Evolutionary conservation across 1,284 basidiomycete genomes (phyloP), one percentile per base, ranked within the genome.

Genomic region (Puccinia triticina): DNA sequence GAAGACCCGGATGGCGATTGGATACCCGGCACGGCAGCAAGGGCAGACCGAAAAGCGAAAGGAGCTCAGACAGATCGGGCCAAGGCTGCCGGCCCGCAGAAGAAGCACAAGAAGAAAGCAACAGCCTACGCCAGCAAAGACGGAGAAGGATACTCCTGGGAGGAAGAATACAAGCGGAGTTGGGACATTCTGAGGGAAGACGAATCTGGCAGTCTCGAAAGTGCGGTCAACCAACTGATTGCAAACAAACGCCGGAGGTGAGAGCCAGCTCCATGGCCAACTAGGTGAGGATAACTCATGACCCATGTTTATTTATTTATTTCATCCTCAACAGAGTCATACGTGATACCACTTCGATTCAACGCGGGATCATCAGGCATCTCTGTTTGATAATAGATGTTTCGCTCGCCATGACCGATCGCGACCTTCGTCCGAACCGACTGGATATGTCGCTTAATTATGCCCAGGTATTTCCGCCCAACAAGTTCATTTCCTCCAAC

Each of bases 161-260:
- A 98, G 87, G 96, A 93, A 0, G 92, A 93, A 11, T 98, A 96
- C 87, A 92, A 94, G 74, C 92, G 95, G 66, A 94, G 93, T 72
- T 99, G 96, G 96, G 97, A 99, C 85, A 93, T 92, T 1, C 94
- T 99, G 0, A 93, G 95, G 86, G 97, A 99, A 87, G 96, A 99
- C 87, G 96, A 96, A 85, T 90, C 90, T 0, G 96, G 96, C 0
- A 96, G 94, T 85, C 87, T 99, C 83, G 93, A 96, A 84, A 91
- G 92, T 0, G 93, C 95, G 0, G 95, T 99, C 2, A 92, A 95
- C 84, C 93, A 93, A 83, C 90, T 94, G 85, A 90, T 98, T 87
- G 94, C 95, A 21, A 90, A 94, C 83, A 90, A 96, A 84, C 90
- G 96, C 80, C 90, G 93, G 86, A 90, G 95, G 95, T 93, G 84